These are phyloP conservation scores for Fusarium mexicanum DNA, from an alignment of 2,329 filamentous ascomycete genomes.

Conservation along the genomic window DNA sequence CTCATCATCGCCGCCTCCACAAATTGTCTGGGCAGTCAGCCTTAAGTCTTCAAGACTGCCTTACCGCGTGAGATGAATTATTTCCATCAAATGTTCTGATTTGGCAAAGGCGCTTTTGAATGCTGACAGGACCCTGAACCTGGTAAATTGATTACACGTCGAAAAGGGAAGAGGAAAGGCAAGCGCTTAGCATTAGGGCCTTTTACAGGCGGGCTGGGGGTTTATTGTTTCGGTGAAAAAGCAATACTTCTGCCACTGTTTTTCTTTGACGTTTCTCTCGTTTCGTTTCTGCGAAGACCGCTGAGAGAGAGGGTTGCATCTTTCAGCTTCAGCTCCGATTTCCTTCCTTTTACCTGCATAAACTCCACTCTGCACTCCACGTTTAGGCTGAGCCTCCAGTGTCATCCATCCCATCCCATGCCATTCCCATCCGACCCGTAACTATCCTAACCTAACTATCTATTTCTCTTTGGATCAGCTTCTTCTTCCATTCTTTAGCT, in stretches of 20 bases:
- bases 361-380: slow-evolving; percentile 35
- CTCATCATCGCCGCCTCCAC: neutral
- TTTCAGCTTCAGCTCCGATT: slow-evolving; percentile 15
- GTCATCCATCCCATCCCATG: neutral
- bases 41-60: slow-evolving; percentile 25
- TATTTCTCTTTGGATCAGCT: neutral
- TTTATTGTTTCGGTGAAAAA: neutral
- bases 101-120: slow-evolving; percentile 23
- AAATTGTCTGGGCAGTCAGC: slow-evolving; percentile 22
- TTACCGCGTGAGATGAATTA: slow-evolving; percentile 23
- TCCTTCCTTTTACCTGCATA: slow-evolving; percentile 32
- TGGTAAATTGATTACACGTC: slow-evolving; percentile 7
- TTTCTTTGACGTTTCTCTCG: neutral
- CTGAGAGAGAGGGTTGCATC: neutral
- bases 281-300: neutral
- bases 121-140: slow-evolving; percentile 29
- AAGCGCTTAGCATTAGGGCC: neutral
- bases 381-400: slow-evolving; percentile 21
- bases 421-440: neutral
- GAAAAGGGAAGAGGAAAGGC: neutral
- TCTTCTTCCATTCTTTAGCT: slow-evolving; percentile 7
- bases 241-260: neutral
- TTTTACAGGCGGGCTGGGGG: neutral
- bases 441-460: neutral
- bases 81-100: slow-evolving; percentile 14